Conservation (phyloP, 495 filamentous ascomycete genomes). For the Jackrogersella multiformis region DNA sequence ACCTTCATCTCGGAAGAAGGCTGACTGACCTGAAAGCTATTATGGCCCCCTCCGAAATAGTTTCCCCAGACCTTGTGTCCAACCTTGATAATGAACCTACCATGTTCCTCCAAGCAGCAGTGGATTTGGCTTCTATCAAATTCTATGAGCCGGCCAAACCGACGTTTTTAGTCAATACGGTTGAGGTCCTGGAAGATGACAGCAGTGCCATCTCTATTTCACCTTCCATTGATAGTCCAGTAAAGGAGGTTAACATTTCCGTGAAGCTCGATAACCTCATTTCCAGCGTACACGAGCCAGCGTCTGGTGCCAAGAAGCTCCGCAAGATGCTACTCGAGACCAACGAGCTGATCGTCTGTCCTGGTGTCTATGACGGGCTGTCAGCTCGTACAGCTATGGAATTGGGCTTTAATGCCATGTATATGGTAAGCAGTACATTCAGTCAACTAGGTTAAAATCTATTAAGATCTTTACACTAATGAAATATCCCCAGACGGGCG, state of each 20-base stretch:
- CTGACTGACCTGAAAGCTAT: not conserved
- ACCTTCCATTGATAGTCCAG: not conserved
- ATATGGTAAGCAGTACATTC: slow-evolving; percentile 63
- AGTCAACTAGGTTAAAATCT: not conserved
- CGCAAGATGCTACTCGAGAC: slow-evolving; percentile 53
- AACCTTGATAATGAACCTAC: slow-evolving; percentile 31
- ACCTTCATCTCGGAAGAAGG: not conserved
- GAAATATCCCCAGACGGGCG: slow-evolving; percentile 63
- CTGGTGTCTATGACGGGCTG: slow-evolving; percentile 75
- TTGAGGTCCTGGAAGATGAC: slow-evolving; percentile 30
- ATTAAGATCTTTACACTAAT: not conserved
- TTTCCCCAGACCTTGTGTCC: slow-evolving; percentile 24
- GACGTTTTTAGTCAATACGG: slow-evolving; percentile 8
- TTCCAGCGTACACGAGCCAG: slow-evolving; percentile 39
- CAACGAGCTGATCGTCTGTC: slow-evolving; percentile 61
- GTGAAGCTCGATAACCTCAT: slow-evolving; percentile 29
- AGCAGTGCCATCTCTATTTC: not conserved
- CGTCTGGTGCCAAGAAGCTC: slow-evolving; percentile 58
- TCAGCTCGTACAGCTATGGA: slow-evolving; percentile 70
- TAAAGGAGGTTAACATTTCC: slow-evolving; percentile 1
- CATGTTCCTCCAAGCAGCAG: slow-evolving; percentile 21
- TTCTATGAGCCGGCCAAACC: slow-evolving; percentile 32
- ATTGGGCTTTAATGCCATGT: slow-evolving; percentile 68
- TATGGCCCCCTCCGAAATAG: slow-evolving; percentile 38
- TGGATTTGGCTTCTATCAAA: slow-evolving; percentile 26